Percentiles rank a stretch among this genome's conserved stretches.
phyloP scores from a whole-genome alignment of 257 asterid species.

The Mitragyna speciosa region DNA sequence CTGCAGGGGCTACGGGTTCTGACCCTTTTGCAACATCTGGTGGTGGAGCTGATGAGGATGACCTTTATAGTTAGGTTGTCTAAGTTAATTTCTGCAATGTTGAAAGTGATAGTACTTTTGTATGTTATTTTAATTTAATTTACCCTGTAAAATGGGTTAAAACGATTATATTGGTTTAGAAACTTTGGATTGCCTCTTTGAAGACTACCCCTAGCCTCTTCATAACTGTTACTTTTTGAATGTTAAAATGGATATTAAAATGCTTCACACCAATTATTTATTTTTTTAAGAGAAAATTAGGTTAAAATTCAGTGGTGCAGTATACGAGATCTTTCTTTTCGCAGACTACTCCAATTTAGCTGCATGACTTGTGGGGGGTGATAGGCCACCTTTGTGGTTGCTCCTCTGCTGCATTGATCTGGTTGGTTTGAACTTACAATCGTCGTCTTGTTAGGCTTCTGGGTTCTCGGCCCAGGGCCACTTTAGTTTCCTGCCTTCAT shows the following conservation, averaged over 20 bases:
- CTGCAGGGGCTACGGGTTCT: constrained; percentile 33
- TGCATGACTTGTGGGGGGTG: background rate
- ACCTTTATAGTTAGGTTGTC: constrained; percentile 36
- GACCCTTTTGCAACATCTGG: constrained; percentile 53
- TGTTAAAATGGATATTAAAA: background rate
- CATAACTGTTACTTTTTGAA: background rate
- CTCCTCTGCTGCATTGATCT: background rate
- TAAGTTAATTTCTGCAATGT: background rate
- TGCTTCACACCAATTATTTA: background rate
- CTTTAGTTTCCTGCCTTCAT: background rate
- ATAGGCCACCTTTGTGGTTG: background rate
- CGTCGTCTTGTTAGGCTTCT: background rate
- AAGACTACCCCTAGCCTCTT: background rate
- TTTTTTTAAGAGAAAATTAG: too few relatives aligned
- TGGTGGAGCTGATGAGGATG: constrained; percentile 43
- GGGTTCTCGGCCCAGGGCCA: background rate
- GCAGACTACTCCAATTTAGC: background rate
- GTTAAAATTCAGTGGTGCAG: too few relatives aligned
- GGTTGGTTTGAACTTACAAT: background rate
- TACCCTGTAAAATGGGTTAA: constrained; percentile 15
- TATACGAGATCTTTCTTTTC: background rate
- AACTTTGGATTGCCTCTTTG: constrained; percentile 1
- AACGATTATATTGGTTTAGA: constrained; percentile 4
- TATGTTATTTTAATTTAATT: background rate
- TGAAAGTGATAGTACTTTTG: background rate